Base-by-base conservation (phyloP, 129 eudicot genomes). In the Apium graveolens region DNA sequence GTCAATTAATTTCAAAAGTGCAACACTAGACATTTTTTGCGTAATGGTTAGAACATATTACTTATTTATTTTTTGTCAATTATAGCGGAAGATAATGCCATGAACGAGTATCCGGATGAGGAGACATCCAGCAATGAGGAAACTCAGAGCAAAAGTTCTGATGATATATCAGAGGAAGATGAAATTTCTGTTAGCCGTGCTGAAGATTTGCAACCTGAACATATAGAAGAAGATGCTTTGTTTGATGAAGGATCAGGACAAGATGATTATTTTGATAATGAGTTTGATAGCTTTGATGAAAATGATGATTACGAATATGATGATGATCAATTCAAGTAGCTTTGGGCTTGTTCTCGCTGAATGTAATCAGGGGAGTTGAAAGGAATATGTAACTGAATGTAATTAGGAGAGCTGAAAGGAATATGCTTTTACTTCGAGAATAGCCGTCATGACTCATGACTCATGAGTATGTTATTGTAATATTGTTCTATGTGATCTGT, bases 51-150 rank as follows among this genome's bases (percentile, higher is more conserved):
- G 68, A 60, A 26, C 5, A 13, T 31, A 1, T 31, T 31, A 66
- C 65, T 72, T 76, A 70, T 41, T 65, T 78, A 31, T 35, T 83
- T 74, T 4, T 72, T 7, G 31, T 48, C 32, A 35, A 76, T 80
- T 41, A 78, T 84, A 95, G 98, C 96, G 53, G 98, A 95, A 82
- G 84, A 91, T 81, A 84, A 95, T 83, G 94, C 97, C 6, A 32
- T 84, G 82, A 95, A 91, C 48, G 98, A 95, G 49, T 90, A 95
- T 84, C 98, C 98, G 1, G 98, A 94, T 13, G 97, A 88, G 78
- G 96, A 89, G 38, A 75, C 73, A 11, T 82, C 86, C 0, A 88
- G 84, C 26, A 84, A 73, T 7, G 89, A 88, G 20, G 90, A 87
- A 66, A 80, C 42, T 60, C 70, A 51, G 20, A 88, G 89, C 77